Base-by-base conservation (phyloP, 371 early-diverging fungal genomes). In the Actinomortierella wolfii region DNA sequence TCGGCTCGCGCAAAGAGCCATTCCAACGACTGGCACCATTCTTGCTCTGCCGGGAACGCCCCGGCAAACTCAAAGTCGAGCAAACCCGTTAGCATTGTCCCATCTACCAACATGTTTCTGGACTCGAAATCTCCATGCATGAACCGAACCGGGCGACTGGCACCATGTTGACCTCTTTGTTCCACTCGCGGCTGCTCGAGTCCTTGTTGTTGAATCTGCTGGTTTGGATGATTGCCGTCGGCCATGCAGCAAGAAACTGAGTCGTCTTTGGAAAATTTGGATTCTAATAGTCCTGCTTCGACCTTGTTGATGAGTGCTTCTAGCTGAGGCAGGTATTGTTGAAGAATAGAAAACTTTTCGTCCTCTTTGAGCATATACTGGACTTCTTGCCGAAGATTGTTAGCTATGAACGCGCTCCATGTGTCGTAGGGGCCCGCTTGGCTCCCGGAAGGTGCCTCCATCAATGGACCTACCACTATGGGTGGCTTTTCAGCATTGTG, bases 31-130 rank as follows among this genome's bases (percentile, higher is more conserved):
- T 61, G 66, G 20, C 73, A 71, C 73, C 73, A 71, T 29, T 71
- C 73, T n/a, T 71, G 61, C 45, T 71, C 73, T 0, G 66, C 61
- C 1, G 71, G 71, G 34, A 64, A 70, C 6, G 56, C 71, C 3
- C 71, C 71, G 18, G 71, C 64, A 51, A 70, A 70, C 58, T 70
- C 71, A 29, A 70, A 64, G 40, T 70, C 71, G 8, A 57, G 65
- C 9, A 70, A 42, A 15, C 71, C 71, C 3, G 53, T 40, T 3
- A 70, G 49, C 39, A 49, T 29, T 18, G 57, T 61, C 2, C 65
- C 71, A 5, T 57, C 61, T 3, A 70, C 65, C 3, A 70, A 51
- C 46, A 70, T 64, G 51, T 70, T 70, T 3, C 71, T 48, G 4
- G 71, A 56, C 43, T 64, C 71, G 26, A 61, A 56, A 34, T 70